phyloP scores from a whole-genome alignment of 1,139 yeast species.

The Eremothecium cymbalariae region DNA sequence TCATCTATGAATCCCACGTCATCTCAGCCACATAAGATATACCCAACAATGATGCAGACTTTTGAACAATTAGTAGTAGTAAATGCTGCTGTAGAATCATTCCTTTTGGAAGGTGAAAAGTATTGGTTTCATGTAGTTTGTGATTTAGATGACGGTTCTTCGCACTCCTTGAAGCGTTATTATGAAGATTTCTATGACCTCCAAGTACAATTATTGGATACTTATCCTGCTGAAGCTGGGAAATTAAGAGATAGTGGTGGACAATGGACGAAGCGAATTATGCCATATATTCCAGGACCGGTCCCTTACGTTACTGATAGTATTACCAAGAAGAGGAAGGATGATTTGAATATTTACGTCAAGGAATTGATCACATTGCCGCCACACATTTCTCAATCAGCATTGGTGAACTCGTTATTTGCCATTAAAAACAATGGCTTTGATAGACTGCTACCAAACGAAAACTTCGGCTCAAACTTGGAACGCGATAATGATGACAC shows the following conservation, averaged over 20 bases:
- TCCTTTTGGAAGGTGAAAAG: constrained; percentile 74
- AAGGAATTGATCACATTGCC: constrained; percentile 71
- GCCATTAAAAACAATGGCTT: constrained; percentile 41
- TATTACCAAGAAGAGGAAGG: constrained; percentile 76
- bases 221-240: constrained; percentile 91
- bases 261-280: constrained; percentile 57
- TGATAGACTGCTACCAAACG: constrained; percentile 34
- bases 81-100: constrained; percentile 74
- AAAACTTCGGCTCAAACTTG: not conserved
- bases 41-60: constrained; percentile 21
- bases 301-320: constrained; percentile 84
- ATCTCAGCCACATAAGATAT: constrained; percentile 11
- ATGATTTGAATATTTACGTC: constrained; percentile 77
- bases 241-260: constrained; percentile 41
- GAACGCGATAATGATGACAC: constrained; percentile 1
- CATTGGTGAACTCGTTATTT: constrained; percentile 64
- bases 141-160: constrained; percentile 57
- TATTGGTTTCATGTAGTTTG: constrained; percentile 82
- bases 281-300: constrained; percentile 97
- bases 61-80: constrained; percentile 33
- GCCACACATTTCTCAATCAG: constrained; percentile 60
- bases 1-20: constrained; percentile 1
- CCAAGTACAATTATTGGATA: constrained; percentile 74
- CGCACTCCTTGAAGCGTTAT: constrained; percentile 70
- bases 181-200: constrained; percentile 95